These are phyloP conservation scores for Houttuynia cordata DNA, from an alignment of 164 flowering plant species.

Conservation along the genomic window DNA sequence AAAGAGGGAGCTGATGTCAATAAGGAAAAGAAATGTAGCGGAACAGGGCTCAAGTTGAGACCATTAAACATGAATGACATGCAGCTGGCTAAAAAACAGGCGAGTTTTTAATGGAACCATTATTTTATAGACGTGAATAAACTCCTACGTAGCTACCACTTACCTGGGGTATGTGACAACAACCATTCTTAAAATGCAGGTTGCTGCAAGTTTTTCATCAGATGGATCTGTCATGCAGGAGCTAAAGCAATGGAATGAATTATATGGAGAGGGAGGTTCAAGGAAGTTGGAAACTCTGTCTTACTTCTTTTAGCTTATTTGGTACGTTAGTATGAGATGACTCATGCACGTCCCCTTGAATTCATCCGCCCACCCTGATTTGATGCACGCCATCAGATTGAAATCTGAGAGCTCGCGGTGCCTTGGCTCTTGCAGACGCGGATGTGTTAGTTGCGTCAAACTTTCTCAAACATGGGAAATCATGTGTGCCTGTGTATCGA, in stretches of 20 bases:
- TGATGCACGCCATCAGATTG: too few relatives aligned
- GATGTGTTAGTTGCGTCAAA: too few relatives aligned
- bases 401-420: too few relatives aligned
- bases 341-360: too few relatives aligned
- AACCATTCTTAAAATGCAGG: slow-evolving; percentile 37
- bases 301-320: slow-evolving; percentile 46
- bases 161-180: too few relatives aligned
- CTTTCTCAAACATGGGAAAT: too few relatives aligned
- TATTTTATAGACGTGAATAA: neutral
- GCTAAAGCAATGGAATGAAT: slow-evolving; percentile 86
- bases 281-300: slow-evolving; percentile 77
- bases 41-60: slow-evolving; percentile 58
- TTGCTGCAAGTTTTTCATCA: slow-evolving; percentile 83
- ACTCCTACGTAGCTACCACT: neutral
- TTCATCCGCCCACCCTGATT: too few relatives aligned
- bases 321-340: too few relatives aligned
- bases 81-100: slow-evolving; percentile 92
- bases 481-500: too few relatives aligned
- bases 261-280: slow-evolving; percentile 92
- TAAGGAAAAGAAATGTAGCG: slow-evolving; percentile 19
- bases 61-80: slow-evolving; percentile 86
- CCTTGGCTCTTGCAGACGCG: too few relatives aligned
- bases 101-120: slow-evolving; percentile 10
- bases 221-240: slow-evolving; percentile 74
- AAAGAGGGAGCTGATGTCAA: slow-evolving; percentile 27